Evolutionary conservation across 768 basidiomycete genomes (phyloP), one percentile per base, ranked within the genome.

Genomic region (Agrocybe praecox): DNA sequence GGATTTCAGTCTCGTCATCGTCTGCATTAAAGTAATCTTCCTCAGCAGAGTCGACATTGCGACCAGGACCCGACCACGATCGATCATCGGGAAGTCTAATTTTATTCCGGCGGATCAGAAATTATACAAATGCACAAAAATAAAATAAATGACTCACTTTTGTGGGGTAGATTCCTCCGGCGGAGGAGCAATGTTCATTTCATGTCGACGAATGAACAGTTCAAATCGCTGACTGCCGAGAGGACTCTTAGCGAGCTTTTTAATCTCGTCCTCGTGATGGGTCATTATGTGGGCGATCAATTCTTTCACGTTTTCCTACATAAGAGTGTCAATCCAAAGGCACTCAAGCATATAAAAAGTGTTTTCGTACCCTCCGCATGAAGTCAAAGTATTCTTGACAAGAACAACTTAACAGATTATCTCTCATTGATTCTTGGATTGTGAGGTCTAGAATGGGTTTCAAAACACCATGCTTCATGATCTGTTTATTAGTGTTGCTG

Each of bases 331-430:
- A 45, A 49, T 26, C 15, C 33, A 36, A 14, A 46, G 10, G 23
- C 21, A 33, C 36, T 34, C 26, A 12, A 32, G 34, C 19, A 36
- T 6, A 14, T 46, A 49, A 46, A 49, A 15, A n/a, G 36, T n/a
- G 5, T 3, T 6, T 18, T 72, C 84, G 60, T 59, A 96, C 95
- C 75, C 86, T 83, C 53, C 94, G 87, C 72, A 98, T 90, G 62
- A 85, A 82, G 64, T 99, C 97, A 65, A 98, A 95, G 60, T 92
- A 90, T 70, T 98, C 97, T 70, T 97, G 89, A 77, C 94, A 98
- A 36, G 95, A 93, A 65, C 94, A 95, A 64, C 89, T 92, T 53
- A 99, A 77, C 58, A 99, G 80, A 73, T 96, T 99, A 71, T 99
- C 97, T 56, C 92, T 81, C 52, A 81, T 77, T 32, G 90, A 89